Percentiles rank a stretch among this genome's conserved stretches.
phyloP scores from a whole-genome alignment of 2,329 filamentous ascomycete species.

The Triangularia verruculosa region DNA sequence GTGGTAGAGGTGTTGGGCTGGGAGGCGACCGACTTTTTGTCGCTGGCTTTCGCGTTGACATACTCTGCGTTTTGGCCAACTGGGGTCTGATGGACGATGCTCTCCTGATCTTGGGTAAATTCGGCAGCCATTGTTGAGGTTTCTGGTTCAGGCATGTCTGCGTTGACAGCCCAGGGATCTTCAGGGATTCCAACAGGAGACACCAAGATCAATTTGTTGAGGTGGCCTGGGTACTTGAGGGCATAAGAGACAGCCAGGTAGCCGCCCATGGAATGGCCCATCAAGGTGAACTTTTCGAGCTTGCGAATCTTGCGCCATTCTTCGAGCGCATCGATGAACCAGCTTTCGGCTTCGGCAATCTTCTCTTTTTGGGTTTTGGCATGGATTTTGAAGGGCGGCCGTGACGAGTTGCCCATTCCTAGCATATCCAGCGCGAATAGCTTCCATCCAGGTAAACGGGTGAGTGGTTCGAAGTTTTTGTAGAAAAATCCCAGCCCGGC shows the following conservation, averaged over 20 bases:
- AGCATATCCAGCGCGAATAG: slow-evolving; percentile 92
- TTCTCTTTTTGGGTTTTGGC: slow-evolving; percentile 80
- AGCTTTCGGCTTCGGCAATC: slow-evolving; percentile 85
- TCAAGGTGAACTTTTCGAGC: slow-evolving; percentile 87
- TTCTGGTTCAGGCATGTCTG: slow-evolving; percentile 73
- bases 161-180: slow-evolving; percentile 82
- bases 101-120: slow-evolving; percentile 70
- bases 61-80: slow-evolving; percentile 35
- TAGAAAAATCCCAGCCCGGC: slow-evolving; percentile 97
- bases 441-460: slow-evolving; percentile 75
- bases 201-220: slow-evolving; percentile 95
- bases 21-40: slow-evolving; percentile 33
- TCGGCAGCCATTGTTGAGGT: slow-evolving; percentile 74
- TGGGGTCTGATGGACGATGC: slow-evolving; percentile 40
- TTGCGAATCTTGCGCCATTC: slow-evolving; percentile 90
- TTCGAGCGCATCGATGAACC: slow-evolving; percentile 94
- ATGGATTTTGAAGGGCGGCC: slow-evolving; percentile 79
- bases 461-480: slow-evolving; percentile 91
- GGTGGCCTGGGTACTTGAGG: slow-evolving; percentile 87
- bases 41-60: slow-evolving; percentile 29
- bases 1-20: slow-evolving; percentile 29
- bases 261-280: slow-evolving; percentile 90
- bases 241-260: slow-evolving; percentile 96
- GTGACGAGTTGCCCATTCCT: slow-evolving; percentile 86
- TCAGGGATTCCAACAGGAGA: slow-evolving; percentile 94